A percentile compares a stretch with the other conserved stretches of the same genome.
These are phyloP conservation scores for Pezicula neosporulosa DNA, from an alignment of 2,329 filamentous ascomycete genomes.

Conservation along the genomic window DNA sequence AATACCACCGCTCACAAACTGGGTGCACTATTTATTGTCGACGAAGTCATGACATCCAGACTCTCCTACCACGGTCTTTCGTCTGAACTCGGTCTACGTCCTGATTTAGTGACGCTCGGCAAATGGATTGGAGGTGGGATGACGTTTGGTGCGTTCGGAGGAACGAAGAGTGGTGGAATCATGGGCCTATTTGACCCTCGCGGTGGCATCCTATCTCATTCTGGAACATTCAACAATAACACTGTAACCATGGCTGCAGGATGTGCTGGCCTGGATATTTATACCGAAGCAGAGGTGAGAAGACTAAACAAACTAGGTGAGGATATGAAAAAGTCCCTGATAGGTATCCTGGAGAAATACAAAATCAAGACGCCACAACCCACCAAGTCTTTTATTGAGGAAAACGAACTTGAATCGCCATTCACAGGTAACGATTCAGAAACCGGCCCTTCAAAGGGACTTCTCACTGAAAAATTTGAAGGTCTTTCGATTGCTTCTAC, in stretches of 20 bases:
- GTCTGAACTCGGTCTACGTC: slow-evolving; percentile 38
- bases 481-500: neutral
- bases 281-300: slow-evolving; percentile 10
- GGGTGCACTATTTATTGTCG: slow-evolving; percentile 60
- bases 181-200: slow-evolving; percentile 56
- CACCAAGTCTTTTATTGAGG: neutral
- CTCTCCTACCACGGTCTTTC: slow-evolving; percentile 49
- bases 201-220: slow-evolving; percentile 42
- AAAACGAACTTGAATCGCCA: slow-evolving; percentile 8
- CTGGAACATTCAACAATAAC: slow-evolving; percentile 69
- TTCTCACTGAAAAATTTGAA: neutral
- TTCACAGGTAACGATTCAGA: slow-evolving; percentile 5
- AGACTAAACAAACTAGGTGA: slow-evolving; percentile 16
- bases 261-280: slow-evolving; percentile 17
- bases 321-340: slow-evolving; percentile 5
- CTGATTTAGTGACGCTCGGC: slow-evolving; percentile 62
- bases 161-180: slow-evolving; percentile 42
- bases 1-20: slow-evolving; percentile 15
- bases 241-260: slow-evolving; percentile 50
- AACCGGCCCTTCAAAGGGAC: neutral
- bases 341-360: slow-evolving; percentile 8
- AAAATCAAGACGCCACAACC: neutral
- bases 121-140: slow-evolving; percentile 67
- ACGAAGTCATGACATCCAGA: slow-evolving; percentile 70
- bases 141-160: slow-evolving; percentile 65